phyloP scores from a whole-genome alignment of 306 rosid species.

The Cucurbita moschata region DNA sequence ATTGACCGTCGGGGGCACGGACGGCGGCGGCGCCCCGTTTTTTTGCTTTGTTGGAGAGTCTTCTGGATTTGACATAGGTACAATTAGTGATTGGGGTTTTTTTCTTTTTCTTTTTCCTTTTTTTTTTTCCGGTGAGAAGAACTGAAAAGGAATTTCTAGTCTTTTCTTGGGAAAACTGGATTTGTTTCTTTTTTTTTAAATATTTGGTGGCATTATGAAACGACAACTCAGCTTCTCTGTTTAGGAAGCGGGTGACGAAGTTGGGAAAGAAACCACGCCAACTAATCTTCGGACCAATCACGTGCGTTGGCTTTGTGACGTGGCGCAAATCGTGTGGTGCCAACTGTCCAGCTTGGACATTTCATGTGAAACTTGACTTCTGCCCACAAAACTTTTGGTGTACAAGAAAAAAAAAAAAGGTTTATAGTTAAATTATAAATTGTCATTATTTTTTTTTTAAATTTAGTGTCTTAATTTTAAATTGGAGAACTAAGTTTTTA shows the following conservation, averaged over 20 bases:
- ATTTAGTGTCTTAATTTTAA: no score
- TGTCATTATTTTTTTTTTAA: no score
- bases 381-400: not conserved
- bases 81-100: not conserved
- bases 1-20: not conserved
- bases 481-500: no score
- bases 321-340: not conserved
- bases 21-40: not conserved
- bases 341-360: not conserved
- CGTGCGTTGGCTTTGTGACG: not conserved
- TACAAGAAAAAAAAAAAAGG: no score
- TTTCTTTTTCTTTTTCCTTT: not conserved
- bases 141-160: not conserved
- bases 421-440: no score
- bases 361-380: not conserved
- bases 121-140: not conserved
- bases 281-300: not conserved
- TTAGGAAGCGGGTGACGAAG: not conserved
- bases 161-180: not conserved
- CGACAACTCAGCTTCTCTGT: slow-evolving; percentile 1
- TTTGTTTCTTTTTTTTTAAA: not conserved
- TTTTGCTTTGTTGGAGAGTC: not conserved
- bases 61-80: not conserved
- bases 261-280: not conserved
- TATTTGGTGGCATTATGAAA: not conserved